Conservation (phyloP, 2,329 filamentous ascomycete genomes). For the Aaosphaeria arxii region DNA sequence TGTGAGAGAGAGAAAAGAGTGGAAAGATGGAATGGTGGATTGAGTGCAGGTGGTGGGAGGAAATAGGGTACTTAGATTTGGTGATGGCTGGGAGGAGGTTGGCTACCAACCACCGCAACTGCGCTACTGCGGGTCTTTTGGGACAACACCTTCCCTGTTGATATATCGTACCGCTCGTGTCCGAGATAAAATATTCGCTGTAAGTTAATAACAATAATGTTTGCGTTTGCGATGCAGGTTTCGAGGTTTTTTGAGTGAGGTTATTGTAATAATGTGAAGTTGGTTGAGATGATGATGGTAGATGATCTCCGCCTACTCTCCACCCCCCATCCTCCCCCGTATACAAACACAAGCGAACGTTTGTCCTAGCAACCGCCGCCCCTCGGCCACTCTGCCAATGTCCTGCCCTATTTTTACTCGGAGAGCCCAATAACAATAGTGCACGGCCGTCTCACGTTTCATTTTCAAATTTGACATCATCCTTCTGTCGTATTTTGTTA, state of each 20-base stretch:
- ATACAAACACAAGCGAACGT: not conserved
- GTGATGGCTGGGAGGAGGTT: slow-evolving; percentile 26
- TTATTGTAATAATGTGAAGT: not conserved
- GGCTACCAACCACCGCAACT: slow-evolving; percentile 17
- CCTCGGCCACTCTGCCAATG: not conserved
- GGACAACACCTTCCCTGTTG: no score
- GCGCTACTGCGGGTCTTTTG: slow-evolving; percentile 6
- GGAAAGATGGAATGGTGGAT: slow-evolving; percentile 1
- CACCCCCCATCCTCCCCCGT: not conserved
- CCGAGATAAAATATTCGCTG: no score
- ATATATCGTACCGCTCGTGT: no score
- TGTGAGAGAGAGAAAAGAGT: slow-evolving; percentile 5
- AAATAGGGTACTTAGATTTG: slow-evolving; percentile 31
- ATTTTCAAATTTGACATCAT: no score
- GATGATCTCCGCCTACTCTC: not conserved
- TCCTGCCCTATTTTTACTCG: not conserved
- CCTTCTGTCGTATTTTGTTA: no score
- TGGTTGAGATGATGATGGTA: not conserved
- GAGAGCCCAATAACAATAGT: no score
- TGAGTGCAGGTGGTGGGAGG: slow-evolving; percentile 9
- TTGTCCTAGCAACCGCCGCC: not conserved
- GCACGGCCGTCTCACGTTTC: no score
- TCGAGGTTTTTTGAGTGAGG: not conserved
- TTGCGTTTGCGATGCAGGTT: no score
- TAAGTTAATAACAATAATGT: no score